Evolutionary conservation across 2,329 filamentous ascomycete species (phyloP).

Genomic region (Paecilomyces formosus): DNA sequence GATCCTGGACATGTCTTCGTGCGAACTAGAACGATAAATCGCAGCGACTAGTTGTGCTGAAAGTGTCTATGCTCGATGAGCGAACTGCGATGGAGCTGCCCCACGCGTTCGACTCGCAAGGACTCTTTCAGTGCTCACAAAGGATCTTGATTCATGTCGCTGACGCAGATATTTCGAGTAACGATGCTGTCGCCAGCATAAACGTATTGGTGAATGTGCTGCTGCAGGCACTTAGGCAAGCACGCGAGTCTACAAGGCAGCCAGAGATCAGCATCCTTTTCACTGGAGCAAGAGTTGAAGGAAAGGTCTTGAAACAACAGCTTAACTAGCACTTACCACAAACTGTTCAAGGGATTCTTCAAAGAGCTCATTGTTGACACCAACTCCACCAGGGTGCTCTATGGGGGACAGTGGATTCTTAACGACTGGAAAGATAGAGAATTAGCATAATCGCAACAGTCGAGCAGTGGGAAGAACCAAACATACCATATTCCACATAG

Average conservation of each 20-base stretch:
- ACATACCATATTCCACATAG: constrained; percentile 83
- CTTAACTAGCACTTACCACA: constrained; percentile 30
- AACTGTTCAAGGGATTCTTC: constrained; percentile 50
- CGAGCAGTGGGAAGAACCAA: not conserved
- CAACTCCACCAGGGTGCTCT: constrained; percentile 54
- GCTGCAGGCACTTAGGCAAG: not conserved
- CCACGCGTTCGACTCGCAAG: not conserved
- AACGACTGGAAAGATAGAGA: constrained; percentile 41
- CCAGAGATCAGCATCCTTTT: not conserved
- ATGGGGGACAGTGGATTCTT: constrained; percentile 57
- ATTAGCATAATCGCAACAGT: not conserved
- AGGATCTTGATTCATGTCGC: not conserved
- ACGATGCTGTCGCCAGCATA: not conserved
- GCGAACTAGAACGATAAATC: not conserved
- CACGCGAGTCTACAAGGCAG: constrained; percentile 1
- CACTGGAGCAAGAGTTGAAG: not conserved
- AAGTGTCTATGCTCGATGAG: not conserved
- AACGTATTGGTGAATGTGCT: not conserved
- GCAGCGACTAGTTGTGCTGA: not conserved
- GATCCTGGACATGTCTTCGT: not conserved
- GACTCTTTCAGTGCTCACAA: not conserved
- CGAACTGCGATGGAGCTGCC: not conserved
- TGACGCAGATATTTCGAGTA: not conserved
- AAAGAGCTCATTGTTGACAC: constrained; percentile 59
- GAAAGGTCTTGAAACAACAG: not conserved